A percentile compares a stretch with the other conserved stretches of the same genome.
These are phyloP conservation scores for Funneliformis caledonium DNA, from an alignment of 371 early-diverging fungal species.

Conservation along the genomic window DNA sequence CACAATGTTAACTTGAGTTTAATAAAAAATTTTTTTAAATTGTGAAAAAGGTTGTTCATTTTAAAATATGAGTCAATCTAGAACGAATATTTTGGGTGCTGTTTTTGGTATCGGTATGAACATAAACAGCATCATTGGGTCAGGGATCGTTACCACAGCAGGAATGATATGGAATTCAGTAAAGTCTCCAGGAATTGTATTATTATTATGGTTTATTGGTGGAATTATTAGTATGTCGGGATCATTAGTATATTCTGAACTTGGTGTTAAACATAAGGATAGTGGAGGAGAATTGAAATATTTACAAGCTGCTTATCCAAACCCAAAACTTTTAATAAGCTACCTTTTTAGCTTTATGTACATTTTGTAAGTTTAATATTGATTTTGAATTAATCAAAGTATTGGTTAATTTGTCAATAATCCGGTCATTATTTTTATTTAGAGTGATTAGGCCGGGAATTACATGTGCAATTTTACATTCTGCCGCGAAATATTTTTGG, in stretches of 20 bases:
- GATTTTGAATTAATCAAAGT: not conserved
- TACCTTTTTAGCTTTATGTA: slow-evolving; percentile 19
- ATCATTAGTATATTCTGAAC: slow-evolving; percentile 8
- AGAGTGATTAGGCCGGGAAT: not conserved
- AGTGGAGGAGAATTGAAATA: slow-evolving; percentile 2
- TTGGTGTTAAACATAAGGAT: not conserved
- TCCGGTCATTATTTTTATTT: not conserved
- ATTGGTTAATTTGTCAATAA: not conserved
- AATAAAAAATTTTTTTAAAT: too few species aligned
- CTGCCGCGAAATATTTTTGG: not conserved
- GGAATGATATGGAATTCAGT: not conserved
- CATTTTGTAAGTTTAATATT: not conserved
- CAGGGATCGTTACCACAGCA: not conserved
- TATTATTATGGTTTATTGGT: slow-evolving; percentile 28
- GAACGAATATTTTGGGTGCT: not conserved
- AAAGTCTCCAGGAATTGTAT: slow-evolving; percentile 9
- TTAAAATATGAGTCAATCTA: too few species aligned
- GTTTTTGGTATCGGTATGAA: not conserved
- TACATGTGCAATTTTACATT: not conserved
- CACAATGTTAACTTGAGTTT: too few species aligned
- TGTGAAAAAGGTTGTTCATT: too few species aligned
- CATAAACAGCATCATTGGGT: not conserved
- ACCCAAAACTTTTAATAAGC: not conserved
- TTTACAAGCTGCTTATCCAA: not conserved
- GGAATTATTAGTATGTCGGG: slow-evolving; percentile 1